A percentile compares a stretch with the other conserved stretches of the same genome.
Conservation (phyloP, 129 eudicot species). For the Cynara cardunculus region DNA sequence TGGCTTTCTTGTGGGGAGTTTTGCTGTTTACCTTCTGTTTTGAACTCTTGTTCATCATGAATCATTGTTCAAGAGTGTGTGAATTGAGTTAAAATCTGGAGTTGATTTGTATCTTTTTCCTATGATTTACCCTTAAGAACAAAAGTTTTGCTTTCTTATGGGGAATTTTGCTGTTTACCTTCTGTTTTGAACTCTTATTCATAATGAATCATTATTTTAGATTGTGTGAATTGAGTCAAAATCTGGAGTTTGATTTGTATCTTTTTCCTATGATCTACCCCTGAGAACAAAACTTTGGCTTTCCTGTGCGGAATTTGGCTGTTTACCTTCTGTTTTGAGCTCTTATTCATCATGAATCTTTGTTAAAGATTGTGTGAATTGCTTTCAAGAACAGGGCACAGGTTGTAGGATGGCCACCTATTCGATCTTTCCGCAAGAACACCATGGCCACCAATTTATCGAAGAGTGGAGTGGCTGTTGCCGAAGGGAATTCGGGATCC, state of each 20-base stretch:
- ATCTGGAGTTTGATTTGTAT: too few relatives aligned
- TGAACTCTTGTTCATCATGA: conserved; percentile 1
- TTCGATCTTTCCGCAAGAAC: conserved; percentile 88
- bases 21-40: not conserved
- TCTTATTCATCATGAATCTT: not conserved
- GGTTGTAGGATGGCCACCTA: conserved; percentile 99
- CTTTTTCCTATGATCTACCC: not conserved
- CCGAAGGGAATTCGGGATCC: conserved; percentile 38
- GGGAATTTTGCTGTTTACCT: not conserved
- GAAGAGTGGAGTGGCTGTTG: conserved; percentile 31
- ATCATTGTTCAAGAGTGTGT: not conserved
- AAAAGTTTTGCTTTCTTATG: conserved; percentile 23
- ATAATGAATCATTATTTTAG: not conserved
- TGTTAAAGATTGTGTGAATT: conserved; percentile 7
- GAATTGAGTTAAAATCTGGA: not conserved
- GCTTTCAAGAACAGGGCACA: conserved; percentile 54
- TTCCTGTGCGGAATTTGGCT: not conserved
- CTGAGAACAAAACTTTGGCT: conserved; percentile 31
- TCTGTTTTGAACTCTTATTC: conserved; percentile 6
- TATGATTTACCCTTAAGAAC: conserved; percentile 10
- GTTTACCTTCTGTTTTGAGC: conserved; percentile 1
- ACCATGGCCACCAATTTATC: conserved; percentile 61
- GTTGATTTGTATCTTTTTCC: conserved; percentile 1
- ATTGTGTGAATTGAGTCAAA: conserved; percentile 6
- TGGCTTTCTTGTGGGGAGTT: not conserved